These are phyloP conservation scores for Trypanosoma caninum DNA, from an alignment of 208 protist genomes.

Conservation along the genomic window DNA sequence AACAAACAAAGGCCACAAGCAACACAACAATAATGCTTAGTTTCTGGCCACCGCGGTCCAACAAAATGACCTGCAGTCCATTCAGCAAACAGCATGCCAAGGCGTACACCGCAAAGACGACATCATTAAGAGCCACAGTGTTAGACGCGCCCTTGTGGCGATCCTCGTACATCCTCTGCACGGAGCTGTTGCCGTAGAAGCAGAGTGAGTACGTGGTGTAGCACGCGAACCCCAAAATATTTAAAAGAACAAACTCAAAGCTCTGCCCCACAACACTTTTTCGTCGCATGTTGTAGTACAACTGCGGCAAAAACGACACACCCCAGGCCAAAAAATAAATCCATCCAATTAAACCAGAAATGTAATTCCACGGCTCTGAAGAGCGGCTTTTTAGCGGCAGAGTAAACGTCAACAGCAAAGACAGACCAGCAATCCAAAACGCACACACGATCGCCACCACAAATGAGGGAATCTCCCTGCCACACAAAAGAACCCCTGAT, in stretches of 20 bases:
- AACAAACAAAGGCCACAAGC: conserved; percentile 13
- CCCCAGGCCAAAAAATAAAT: conserved; percentile 68
- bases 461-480: background rate
- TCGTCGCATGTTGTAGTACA: conserved; percentile 44
- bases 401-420: conserved; percentile 20
- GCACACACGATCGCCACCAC: background rate
- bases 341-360: conserved; percentile 53
- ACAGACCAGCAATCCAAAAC: background rate
- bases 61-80: conserved; percentile 43
- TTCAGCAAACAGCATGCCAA: conserved; percentile 40
- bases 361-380: conserved; percentile 30
- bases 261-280: conserved; percentile 54
- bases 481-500: background rate
- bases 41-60: conserved; percentile 33
- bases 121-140: conserved; percentile 67
- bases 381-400: conserved; percentile 3
- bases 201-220: conserved; percentile 50
- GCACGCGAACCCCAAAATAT: conserved; percentile 57
- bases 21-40: conserved; percentile 15
- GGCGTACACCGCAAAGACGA: conserved; percentile 63
- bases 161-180: conserved; percentile 39
- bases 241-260: conserved; percentile 68
- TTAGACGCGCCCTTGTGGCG: conserved; percentile 20
- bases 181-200: conserved; percentile 33
- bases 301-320: conserved; percentile 70